A percentile compares a stretch with the other conserved stretches of the same genome.
Conservation (phyloP, 331 rosid species). For the Acacia concinna region DNA sequence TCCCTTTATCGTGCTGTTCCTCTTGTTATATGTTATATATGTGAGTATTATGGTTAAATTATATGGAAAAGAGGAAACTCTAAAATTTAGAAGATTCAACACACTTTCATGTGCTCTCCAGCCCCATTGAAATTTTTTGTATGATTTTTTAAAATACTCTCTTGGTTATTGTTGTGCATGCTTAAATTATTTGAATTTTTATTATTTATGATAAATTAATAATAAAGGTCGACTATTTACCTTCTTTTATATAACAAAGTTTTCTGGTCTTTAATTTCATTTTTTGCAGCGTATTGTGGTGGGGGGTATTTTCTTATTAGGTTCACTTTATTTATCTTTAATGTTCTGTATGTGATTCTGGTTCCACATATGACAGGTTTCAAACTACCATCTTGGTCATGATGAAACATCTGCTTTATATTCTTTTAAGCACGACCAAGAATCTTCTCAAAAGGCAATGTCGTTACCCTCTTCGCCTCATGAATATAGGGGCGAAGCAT, state of each 20-base stretch:
- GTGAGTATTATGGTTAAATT: background rate
- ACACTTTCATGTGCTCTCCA: background rate
- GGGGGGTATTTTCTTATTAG: conserved; percentile 7
- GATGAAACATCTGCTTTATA: conserved; percentile 38
- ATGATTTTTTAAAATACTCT: background rate
- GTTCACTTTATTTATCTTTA: conserved; percentile 17
- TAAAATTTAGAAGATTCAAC: background rate
- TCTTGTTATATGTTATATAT: background rate
- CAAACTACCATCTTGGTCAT: conserved; percentile 47
- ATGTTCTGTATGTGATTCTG: conserved; percentile 19
- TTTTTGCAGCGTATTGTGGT: background rate
- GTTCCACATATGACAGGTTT: conserved; percentile 33
- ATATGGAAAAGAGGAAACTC: background rate
- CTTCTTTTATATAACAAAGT: background rate
- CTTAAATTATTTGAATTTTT: background rate
- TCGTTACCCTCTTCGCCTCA: conserved; percentile 96
- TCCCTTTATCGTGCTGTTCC: background rate
- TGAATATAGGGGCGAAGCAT: conserved; percentile 67
- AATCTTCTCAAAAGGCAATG: conserved; percentile 77
- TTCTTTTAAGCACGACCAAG: conserved; percentile 47
- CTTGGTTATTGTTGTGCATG: background rate
- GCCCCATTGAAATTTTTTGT: background rate
- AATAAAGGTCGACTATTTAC: conserved; percentile 5
- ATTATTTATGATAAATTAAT: conserved; percentile 2
- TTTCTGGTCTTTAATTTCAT: background rate